These are phyloP conservation scores for Hortaea werneckii DNA, from an alignment of 2,329 filamentous ascomycete species.

Conservation along the genomic window DNA sequence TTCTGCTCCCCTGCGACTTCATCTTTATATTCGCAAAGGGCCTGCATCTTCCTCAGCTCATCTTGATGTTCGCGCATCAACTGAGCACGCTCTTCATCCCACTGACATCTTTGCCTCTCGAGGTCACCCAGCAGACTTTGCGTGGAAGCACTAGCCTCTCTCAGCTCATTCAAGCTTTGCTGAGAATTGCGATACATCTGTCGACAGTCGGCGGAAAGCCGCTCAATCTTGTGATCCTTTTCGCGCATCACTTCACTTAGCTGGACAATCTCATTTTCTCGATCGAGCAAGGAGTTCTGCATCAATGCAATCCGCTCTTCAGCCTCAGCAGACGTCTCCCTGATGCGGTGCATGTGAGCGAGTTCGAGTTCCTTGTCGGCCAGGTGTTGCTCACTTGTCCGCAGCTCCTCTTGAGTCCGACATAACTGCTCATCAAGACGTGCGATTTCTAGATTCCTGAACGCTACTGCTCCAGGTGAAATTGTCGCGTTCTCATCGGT, in stretches of 20 bases:
- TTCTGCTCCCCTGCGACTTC: slow-evolving; percentile 15
- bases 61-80: background rate
- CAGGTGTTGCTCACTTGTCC: background rate
- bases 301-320: background rate
- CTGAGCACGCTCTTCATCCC: background rate
- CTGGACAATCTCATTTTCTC: slow-evolving; percentile 8
- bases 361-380: slow-evolving; percentile 1
- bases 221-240: slow-evolving; percentile 10
- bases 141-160: background rate
- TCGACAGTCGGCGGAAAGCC: background rate
- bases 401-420: slow-evolving; percentile 3
- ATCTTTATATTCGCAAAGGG: slow-evolving; percentile 18
- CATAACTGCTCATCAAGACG: slow-evolving; percentile 10
- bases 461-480: slow-evolving; percentile 14
- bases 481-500: background rate
- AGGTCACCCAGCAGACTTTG: background rate
- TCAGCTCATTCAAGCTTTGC: background rate
- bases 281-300: background rate
- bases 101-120: background rate
- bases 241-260: background rate
- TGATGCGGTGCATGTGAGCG: background rate
- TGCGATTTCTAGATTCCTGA: slow-evolving; percentile 18
- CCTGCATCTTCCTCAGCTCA: slow-evolving; percentile 5
- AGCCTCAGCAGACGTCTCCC: background rate
- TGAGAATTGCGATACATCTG: background rate